Evolutionary conservation across 495 filamentous ascomycete genomes (phyloP).

Genomic region (Hypoxylon rickii): DNA sequence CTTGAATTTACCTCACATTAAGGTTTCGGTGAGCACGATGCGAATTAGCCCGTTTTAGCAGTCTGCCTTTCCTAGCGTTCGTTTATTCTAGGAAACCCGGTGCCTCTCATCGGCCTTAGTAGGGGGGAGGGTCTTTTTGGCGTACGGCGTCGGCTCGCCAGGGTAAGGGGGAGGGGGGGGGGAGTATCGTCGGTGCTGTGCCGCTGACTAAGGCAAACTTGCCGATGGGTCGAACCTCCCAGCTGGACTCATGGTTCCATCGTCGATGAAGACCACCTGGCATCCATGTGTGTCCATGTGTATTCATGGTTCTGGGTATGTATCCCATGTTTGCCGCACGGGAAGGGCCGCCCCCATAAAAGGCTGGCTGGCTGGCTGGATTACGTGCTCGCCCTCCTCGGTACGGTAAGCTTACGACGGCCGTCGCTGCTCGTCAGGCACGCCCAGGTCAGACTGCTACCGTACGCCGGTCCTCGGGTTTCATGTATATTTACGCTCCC

Average conservation of each 20-base stretch:
- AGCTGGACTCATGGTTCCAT: not conserved
- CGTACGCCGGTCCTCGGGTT: not conserved
- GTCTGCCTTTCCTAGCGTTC: constrained; percentile 5
- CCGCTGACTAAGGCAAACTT: constrained; percentile 16
- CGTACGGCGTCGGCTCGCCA: constrained; percentile 1
- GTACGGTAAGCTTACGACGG: not conserved
- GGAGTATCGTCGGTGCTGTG: constrained; percentile 7
- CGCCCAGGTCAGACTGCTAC: not conserved
- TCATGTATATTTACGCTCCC: not conserved
- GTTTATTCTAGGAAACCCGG: not conserved
- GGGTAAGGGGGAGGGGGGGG: no score
- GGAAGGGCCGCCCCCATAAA: constrained; percentile 24
- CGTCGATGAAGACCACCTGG: not conserved
- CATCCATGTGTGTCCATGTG: not conserved
- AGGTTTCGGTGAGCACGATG: not conserved
- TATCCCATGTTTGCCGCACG: constrained; percentile 18
- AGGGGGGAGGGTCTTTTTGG: not conserved
- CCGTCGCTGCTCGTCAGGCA: not conserved
- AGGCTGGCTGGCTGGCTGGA: no score
- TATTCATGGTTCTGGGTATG: not conserved
- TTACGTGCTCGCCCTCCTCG: not conserved
- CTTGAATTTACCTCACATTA: not conserved
- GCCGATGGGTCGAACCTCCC: not conserved
- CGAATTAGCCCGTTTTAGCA: not conserved
- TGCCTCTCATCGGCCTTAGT: not conserved